Percentiles rank a stretch among this genome's conserved stretches.
phyloP scores from a whole-genome alignment of 441 rosid genomes.

The Kokia cookei region DNA sequence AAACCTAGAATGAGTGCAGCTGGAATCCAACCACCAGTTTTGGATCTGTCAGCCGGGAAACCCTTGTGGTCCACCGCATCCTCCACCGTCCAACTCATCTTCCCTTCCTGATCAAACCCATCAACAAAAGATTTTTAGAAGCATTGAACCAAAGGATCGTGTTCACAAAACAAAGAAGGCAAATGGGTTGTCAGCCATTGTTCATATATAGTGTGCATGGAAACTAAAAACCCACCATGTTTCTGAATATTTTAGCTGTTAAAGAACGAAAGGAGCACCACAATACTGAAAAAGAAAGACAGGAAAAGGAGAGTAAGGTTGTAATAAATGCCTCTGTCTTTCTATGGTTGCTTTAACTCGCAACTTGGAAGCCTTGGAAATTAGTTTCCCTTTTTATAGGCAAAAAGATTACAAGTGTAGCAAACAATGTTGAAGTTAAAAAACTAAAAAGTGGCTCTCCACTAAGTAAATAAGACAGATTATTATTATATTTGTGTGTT shows the following conservation, averaged over 20 bases:
- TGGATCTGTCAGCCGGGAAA: constrained; percentile 48
- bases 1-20: constrained; percentile 59
- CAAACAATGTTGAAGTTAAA: constrained; percentile 6
- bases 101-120: constrained; percentile 30
- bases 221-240: constrained; percentile 22
- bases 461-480: constrained; percentile 25
- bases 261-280: constrained; percentile 1
- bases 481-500: not conserved
- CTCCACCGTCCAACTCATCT: constrained; percentile 41
- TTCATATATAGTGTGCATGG: not conserved
- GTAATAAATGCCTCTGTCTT: not conserved
- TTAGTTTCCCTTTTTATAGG: constrained; percentile 30
- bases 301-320: not conserved
- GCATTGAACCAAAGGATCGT: not conserved
- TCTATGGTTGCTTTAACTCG: not conserved
- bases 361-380: constrained; percentile 4
- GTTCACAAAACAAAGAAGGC: not conserved
- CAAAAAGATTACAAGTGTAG: not conserved
- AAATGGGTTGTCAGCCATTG: not conserved
- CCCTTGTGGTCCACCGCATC: constrained; percentile 55
- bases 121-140: not conserved
- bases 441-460: constrained; percentile 19
- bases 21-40: constrained; percentile 69
- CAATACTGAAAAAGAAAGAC: constrained; percentile 3
- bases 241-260: not conserved